Evolutionary conservation across 2,329 filamentous ascomycete genomes (phyloP).

Genomic region (Venturia aucupariae): DNA sequence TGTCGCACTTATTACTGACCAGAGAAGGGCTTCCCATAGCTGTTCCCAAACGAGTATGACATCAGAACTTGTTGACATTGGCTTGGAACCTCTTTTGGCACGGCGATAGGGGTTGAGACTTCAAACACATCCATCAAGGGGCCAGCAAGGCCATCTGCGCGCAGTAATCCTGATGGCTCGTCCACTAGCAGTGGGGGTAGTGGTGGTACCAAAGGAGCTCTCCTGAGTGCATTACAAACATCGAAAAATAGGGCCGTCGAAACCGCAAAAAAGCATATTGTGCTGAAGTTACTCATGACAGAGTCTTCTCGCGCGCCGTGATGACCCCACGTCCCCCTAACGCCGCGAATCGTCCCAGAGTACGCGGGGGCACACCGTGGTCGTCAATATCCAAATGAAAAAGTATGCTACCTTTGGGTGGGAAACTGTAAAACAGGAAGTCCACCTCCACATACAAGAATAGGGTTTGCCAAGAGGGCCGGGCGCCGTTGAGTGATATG

Average conservation of each 20-base stretch:
- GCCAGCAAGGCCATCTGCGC: conserved; percentile 15
- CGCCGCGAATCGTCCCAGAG: neutral
- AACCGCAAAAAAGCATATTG: neutral
- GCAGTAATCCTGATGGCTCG: neutral
- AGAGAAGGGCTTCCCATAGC: conserved; percentile 63
- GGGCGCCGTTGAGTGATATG: neutral
- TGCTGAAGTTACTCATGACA: neutral
- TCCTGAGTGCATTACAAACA: neutral
- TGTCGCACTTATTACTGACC: conserved; percentile 39
- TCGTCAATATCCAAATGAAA: neutral
- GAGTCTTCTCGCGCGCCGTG: neutral
- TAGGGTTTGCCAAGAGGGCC: conserved; percentile 2
- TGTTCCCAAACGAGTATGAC: conserved; percentile 60
- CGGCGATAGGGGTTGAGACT: conserved; percentile 48
- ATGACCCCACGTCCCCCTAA: neutral
- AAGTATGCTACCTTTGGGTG: neutral
- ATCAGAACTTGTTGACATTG: conserved; percentile 43
- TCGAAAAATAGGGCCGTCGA: neutral
- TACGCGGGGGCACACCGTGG: neutral
- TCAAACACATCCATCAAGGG: conserved; percentile 54
- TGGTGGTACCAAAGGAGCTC: neutral
- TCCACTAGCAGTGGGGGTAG: neutral
- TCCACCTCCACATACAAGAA: conserved; percentile 1
- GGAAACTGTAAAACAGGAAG: neutral
- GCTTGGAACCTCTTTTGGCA: neutral